phyloP scores from a whole-genome alignment of 768 basidiomycete genomes.

The Tricholoma saponaceum region DNA sequence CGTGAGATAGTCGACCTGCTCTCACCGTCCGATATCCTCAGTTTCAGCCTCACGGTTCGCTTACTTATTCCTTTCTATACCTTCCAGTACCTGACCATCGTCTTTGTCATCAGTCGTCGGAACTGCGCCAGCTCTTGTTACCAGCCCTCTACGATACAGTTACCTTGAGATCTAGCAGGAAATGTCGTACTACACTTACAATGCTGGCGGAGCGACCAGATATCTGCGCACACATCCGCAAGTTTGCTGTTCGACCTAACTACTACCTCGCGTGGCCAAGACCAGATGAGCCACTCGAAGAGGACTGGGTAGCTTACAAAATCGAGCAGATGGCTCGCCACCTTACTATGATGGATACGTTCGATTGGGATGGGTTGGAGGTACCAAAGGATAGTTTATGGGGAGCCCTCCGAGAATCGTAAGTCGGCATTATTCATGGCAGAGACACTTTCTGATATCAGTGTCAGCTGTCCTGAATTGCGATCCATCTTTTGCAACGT shows the following conservation, averaged over 20 bases:
- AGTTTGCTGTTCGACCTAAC: slow-evolving; percentile 44
- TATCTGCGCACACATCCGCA: slow-evolving; percentile 35
- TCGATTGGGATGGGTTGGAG: slow-evolving; percentile 53
- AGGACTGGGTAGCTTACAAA: slow-evolving; percentile 35
- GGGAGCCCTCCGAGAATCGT: slow-evolving; percentile 35
- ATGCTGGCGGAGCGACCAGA: slow-evolving; percentile 33
- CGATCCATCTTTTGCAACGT: slow-evolving; percentile 43
- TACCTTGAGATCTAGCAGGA: slow-evolving; percentile 37
- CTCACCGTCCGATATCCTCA: slow-evolving; percentile 34
- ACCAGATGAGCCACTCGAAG: slow-evolving; percentile 35
- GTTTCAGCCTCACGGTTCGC: slow-evolving; percentile 37
- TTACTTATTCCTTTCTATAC: neutral
- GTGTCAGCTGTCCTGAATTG: slow-evolving; percentile 37
- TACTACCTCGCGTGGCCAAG: slow-evolving; percentile 51
- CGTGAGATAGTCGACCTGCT: slow-evolving; percentile 34
- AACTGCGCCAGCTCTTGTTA: slow-evolving; percentile 27
- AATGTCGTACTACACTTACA: slow-evolving; percentile 31
- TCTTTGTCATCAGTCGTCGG: slow-evolving; percentile 21
- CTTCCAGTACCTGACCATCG: slow-evolving; percentile 4
- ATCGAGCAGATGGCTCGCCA: slow-evolving; percentile 29
- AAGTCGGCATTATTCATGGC: slow-evolving; percentile 14
- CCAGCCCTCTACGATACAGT: slow-evolving; percentile 43
- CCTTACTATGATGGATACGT: slow-evolving; percentile 34
- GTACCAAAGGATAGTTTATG: slow-evolving; percentile 39
- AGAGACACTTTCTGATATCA: neutral